Evolutionary conservation across 306 rosid genomes (phyloP).

Genomic region (Begonia fuchsioides): DNA sequence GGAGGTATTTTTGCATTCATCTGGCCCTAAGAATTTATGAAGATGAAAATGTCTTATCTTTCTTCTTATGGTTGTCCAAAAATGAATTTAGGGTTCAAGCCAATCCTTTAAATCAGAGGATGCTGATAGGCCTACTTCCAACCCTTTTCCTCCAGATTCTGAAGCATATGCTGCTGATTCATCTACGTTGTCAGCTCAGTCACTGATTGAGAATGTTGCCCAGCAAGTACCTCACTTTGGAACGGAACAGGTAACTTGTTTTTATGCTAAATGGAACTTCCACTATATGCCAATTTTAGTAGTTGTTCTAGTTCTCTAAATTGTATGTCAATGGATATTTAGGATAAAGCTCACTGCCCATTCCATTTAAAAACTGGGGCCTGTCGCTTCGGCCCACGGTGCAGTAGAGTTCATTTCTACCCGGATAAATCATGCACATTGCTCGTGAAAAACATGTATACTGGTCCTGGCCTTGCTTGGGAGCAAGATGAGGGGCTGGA

Average conservation of each 20-base stretch:
- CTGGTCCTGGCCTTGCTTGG: conserved; percentile 93
- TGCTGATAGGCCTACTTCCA: conserved; percentile 55
- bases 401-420: conserved; percentile 90
- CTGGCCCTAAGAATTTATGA: not conserved
- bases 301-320: not conserved
- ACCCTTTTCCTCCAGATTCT: conserved; percentile 83
- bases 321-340: conserved; percentile 12
- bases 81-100: not conserved
- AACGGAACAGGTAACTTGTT: conserved; percentile 55
- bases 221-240: conserved; percentile 84
- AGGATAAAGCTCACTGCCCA: conserved; percentile 97
- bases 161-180: conserved; percentile 26
- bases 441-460: conserved; percentile 82
- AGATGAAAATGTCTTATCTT: not conserved
- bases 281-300: conserved; percentile 6
- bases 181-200: conserved; percentile 17
- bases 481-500: conserved; percentile 97
- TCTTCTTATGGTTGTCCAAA: conserved; percentile 1
- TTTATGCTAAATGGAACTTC: not conserved
- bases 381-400: conserved; percentile 90
- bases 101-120: conserved; percentile 13
- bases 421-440: conserved; percentile 69
- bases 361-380: conserved; percentile 89
- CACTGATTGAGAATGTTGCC: conserved; percentile 28
- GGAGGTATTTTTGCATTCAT: conserved; percentile 16